A percentile compares a stretch with the other conserved stretches of the same genome.
phyloP scores from a whole-genome alignment of 2,329 filamentous ascomycete species.

The Cladorrhinum sp. region DNA sequence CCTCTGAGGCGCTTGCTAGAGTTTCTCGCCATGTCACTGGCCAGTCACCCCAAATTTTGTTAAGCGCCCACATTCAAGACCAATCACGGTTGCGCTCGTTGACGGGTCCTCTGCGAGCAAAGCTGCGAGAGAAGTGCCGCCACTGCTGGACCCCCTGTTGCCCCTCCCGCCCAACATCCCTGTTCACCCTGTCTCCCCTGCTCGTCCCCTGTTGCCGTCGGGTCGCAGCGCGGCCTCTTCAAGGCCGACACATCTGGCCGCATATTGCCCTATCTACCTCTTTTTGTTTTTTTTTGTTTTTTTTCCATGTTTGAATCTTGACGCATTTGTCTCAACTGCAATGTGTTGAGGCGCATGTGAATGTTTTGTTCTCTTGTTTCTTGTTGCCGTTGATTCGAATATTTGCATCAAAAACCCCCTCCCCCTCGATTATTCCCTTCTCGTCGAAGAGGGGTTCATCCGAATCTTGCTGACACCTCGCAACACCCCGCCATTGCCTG shows the following conservation, averaged over 20 bases:
- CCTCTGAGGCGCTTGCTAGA: constrained; percentile 20
- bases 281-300: constrained; percentile 12
- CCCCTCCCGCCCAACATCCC: constrained; percentile 10
- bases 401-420: neutral
- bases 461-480: constrained; percentile 5
- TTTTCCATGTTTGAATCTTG: constrained; percentile 7
- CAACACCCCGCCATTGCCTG: neutral
- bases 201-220: constrained; percentile 11
- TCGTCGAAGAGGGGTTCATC: constrained; percentile 14
- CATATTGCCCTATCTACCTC: constrained; percentile 28
- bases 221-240: constrained; percentile 24
- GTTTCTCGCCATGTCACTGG: constrained; percentile 19
- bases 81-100: constrained; percentile 25
- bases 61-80: constrained; percentile 27
- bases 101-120: constrained; percentile 4
- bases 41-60: constrained; percentile 12
- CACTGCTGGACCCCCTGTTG: constrained; percentile 11
- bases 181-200: constrained; percentile 17
- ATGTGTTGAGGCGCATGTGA: neutral
- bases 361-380: constrained; percentile 6
- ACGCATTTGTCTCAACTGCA: constrained; percentile 13
- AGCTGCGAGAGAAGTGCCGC: constrained; percentile 17
- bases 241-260: constrained; percentile 27
- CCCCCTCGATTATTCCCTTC: neutral
- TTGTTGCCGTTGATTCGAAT: neutral